Base-by-base conservation (phyloP, 139 green algal species). In the Bryopsis sp. region DNA sequence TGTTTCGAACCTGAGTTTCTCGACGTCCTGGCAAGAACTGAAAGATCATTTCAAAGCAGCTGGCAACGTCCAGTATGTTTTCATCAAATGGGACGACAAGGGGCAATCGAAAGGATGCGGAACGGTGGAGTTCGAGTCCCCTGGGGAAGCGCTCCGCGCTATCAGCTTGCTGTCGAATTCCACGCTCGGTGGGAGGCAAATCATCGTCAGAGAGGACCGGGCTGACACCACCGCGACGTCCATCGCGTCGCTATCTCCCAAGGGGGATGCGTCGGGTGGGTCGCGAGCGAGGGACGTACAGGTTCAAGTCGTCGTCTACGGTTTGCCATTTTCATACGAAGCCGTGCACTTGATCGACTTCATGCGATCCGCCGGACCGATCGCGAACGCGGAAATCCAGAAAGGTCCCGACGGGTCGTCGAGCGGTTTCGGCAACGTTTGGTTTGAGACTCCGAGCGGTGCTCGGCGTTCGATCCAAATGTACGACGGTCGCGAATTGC, bases 1-100 rank as follows among this genome's bases (percentile, higher is more conserved):
- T 60, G 80, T 94, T 4, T 74, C 69, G 46, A 90, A 90, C 82
- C 70, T 95, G 31, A 47, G 50, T 39, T 86, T 72, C 34, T 68
- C 81, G 2, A 85, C 79, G 15, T 76, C 75, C 6, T 88, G 81
- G 82, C 82, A 88, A 65, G 71, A 86, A 11, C 73, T 88, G 15
- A 88, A 90, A 73, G 84, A 90, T 59, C 84, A 90, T 74, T 90
- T 90, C 74, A 86, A 82, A 75, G 38, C 38, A 22, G 71, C 68
- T 26, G 84, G 84, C 2, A 67, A 74, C 2, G 81, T 90, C 3
- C 34, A 60, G 6, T 82, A 89, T 74, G 84, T 73, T 61, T 83
- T 79, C 61, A 73, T 90, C 28, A 65, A 86, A 8, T 67, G 75
- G 60, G 69, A 79, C 11, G 77, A 83, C 33, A 78, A 57, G 8